Percentiles rank a stretch among this genome's conserved stretches.
Evolutionary conservation across 2,329 filamentous ascomycete genomes (phyloP).

Genomic region (Stromatinia cepivora): DNA sequence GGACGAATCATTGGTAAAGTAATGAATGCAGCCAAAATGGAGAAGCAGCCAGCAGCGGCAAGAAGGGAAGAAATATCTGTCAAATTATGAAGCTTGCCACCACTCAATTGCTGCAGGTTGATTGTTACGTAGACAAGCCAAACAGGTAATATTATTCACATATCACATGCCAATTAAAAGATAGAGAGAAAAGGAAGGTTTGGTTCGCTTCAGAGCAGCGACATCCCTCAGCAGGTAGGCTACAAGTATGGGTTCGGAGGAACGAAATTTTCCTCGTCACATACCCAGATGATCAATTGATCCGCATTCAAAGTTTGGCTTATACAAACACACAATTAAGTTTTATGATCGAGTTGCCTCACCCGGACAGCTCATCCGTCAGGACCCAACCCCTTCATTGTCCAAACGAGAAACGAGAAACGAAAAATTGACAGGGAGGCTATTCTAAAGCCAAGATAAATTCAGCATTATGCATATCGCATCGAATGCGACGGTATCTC

Average conservation of each 20-base stretch:
- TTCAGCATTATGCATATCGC: slow-evolving; percentile 11
- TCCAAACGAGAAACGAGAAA: slow-evolving; percentile 8
- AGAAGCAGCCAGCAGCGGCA: slow-evolving; percentile 13
- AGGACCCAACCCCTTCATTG: slow-evolving; percentile 11
- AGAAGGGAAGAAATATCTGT: slow-evolving; percentile 12
- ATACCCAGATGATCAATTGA: not conserved
- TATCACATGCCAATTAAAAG: slow-evolving; percentile 12
- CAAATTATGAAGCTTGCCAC: slow-evolving; percentile 15
- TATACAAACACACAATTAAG: not conserved
- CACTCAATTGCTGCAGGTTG: slow-evolving; percentile 4
- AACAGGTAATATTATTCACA: slow-evolving; percentile 3
- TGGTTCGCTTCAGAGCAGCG: not conserved
- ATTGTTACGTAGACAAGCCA: slow-evolving; percentile 18
- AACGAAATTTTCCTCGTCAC: not conserved
- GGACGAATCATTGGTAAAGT: slow-evolving; percentile 1
- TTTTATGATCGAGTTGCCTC: not conserved
- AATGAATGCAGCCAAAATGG: not conserved
- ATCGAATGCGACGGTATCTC: not conserved
- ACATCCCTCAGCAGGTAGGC: slow-evolving; percentile 7
- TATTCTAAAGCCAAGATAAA: slow-evolving; percentile 6
- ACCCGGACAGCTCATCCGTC: slow-evolving; percentile 20
- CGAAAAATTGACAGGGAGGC: not conserved
- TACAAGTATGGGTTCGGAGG: not conserved
- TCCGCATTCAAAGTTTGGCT: not conserved
- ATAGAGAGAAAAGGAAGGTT: not conserved